A percentile compares a stretch with the other conserved stretches of the same genome.
These are phyloP conservation scores for Tylopilus vinaceipallidus DNA, from an alignment of 768 basidiomycete species.

Conservation along the genomic window DNA sequence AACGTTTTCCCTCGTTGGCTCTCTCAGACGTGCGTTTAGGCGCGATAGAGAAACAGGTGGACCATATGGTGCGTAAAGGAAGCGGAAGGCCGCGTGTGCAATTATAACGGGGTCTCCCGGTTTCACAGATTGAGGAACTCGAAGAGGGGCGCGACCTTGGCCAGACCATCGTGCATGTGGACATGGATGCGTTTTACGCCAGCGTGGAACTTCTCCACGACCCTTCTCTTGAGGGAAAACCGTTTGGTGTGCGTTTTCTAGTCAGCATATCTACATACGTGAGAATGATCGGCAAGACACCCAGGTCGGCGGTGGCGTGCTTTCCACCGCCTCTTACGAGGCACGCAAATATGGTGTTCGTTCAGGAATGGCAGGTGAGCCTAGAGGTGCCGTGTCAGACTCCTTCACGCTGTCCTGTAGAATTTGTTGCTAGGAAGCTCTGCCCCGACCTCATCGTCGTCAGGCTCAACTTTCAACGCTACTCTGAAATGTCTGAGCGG, in stretches of 20 bases:
- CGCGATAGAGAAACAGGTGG: conserved; percentile 62
- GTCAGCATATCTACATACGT: background rate
- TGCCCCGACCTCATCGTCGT: conserved; percentile 86
- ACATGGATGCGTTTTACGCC: conserved; percentile 94
- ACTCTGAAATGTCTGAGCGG: conserved; percentile 64
- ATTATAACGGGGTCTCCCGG: background rate
- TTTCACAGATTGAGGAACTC: conserved; percentile 55
- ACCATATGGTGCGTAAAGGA: conserved; percentile 59
- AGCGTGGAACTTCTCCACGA: conserved; percentile 72
- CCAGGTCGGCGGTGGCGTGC: conserved; percentile 79
- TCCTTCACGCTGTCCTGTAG: conserved; percentile 35
- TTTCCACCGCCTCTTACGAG: conserved; percentile 90
- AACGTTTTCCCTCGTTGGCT: background rate
- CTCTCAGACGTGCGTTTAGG: conserved; percentile 32
- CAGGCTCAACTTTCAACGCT: conserved; percentile 53
- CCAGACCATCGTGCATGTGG: conserved; percentile 88
- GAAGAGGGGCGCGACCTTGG: conserved; percentile 76
- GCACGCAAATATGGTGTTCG: conserved; percentile 88
- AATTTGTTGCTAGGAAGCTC: conserved; percentile 89
- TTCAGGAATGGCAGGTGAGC: conserved; percentile 90
- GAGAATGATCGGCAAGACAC: conserved; percentile 1
- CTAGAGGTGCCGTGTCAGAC: background rate
- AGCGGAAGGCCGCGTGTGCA: background rate
- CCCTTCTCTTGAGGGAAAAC: conserved; percentile 62
- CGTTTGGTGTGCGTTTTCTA: conserved; percentile 59